A percentile compares a stretch with the other conserved stretches of the same genome.
These are phyloP conservation scores for Lentinus brumalis DNA, from an alignment of 768 basidiomycete species.

Conservation along the genomic window DNA sequence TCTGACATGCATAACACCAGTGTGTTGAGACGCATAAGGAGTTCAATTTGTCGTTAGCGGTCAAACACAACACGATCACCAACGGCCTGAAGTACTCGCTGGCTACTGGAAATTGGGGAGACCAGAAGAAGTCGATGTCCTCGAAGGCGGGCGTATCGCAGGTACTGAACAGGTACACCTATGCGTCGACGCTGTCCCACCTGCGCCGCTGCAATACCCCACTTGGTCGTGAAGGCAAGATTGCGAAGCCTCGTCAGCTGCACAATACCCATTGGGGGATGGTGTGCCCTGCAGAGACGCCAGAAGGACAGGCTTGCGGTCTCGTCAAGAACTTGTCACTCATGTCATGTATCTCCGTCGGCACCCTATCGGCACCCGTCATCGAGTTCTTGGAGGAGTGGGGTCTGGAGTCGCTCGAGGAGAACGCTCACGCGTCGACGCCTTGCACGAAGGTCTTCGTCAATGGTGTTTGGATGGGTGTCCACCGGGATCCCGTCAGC, in stretches of 20 bases:
- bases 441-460: constrained; percentile 97
- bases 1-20: constrained; percentile 40
- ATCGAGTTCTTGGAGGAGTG: constrained; percentile 99
- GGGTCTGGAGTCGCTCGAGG: constrained; percentile 94
- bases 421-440: constrained; percentile 83
- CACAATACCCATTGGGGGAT: constrained; percentile 99
- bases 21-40: constrained; percentile 97
- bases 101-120: constrained; percentile 99
- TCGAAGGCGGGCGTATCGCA: constrained; percentile 99
- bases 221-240: constrained; percentile 97
- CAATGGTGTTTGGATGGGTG: constrained; percentile 99
- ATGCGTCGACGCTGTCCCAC: constrained; percentile 97
- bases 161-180: constrained; percentile 97
- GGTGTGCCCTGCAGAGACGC: constrained; percentile 99
- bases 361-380: constrained; percentile 92
- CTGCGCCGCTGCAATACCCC: constrained; percentile 98
- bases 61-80: constrained; percentile 96
- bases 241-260: constrained; percentile 97
- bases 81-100: constrained; percentile 98
- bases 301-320: constrained; percentile 99
- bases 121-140: constrained; percentile 98
- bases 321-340: constrained; percentile 97
- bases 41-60: constrained; percentile 88
- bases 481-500: constrained; percentile 92
- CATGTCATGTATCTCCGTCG: constrained; percentile 98